These are phyloP conservation scores for Melanogaster broomeanus DNA, from an alignment of 768 basidiomycete species.

Conservation along the genomic window DNA sequence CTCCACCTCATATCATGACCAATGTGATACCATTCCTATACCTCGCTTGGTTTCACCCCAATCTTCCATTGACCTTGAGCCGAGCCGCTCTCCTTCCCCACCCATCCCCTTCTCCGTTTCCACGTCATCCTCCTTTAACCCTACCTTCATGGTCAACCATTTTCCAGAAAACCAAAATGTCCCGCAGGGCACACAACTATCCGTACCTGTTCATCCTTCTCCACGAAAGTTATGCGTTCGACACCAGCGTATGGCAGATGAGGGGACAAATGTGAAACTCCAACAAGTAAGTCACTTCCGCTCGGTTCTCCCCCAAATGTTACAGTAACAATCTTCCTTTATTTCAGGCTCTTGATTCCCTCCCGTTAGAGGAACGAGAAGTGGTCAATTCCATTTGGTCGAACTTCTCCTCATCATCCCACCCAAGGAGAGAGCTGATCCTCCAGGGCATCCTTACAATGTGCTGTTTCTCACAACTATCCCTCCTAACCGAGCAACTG, in stretches of 20 bases:
- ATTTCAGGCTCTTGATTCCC: conserved; percentile 81
- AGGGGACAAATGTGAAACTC: conserved; percentile 88
- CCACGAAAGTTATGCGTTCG: conserved; percentile 82
- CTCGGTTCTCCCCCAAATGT: background rate
- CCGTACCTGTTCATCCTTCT: conserved; percentile 38
- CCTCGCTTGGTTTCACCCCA: conserved; percentile 47
- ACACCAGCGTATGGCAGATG: conserved; percentile 96
- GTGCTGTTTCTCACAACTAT: conserved; percentile 99
- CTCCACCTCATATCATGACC: conserved; percentile 40
- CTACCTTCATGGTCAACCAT: conserved; percentile 5
- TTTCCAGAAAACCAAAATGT: background rate
- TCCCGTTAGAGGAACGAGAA: conserved; percentile 83
- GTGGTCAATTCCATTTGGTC: conserved; percentile 94
- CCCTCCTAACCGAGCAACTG: conserved; percentile 91
- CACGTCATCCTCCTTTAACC: conserved; percentile 9
- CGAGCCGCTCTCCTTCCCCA: conserved; percentile 1
- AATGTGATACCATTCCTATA: conserved; percentile 74
- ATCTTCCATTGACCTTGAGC: background rate
- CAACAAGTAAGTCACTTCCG: conserved; percentile 66
- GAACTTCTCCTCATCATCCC: conserved; percentile 92
- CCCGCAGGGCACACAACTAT: conserved; percentile 5
- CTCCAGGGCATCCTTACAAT: conserved; percentile 96
- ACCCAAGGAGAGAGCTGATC: conserved; percentile 88
- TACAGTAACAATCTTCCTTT: conserved; percentile 10
- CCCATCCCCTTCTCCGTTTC: conserved; percentile 27